phyloP scores from a whole-genome alignment of 2,329 filamentous ascomycete genomes.

The Sporothrix sp. region DNA sequence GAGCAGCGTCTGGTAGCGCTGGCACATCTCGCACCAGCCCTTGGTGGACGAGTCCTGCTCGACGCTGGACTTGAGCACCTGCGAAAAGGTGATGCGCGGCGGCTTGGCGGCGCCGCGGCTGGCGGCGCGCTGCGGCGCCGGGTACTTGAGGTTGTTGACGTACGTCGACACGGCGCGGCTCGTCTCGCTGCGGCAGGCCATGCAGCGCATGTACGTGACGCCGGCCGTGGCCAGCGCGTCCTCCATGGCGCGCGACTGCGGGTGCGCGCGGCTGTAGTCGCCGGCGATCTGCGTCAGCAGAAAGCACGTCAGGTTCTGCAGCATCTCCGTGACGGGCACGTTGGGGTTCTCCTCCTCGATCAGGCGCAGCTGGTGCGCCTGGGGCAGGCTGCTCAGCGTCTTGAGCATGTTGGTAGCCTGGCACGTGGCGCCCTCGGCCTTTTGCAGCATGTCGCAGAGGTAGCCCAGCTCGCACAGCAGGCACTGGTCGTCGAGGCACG shows the following conservation, averaged over 20 bases:
- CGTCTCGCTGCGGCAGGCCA: conserved; percentile 79
- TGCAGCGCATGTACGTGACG: conserved; percentile 67
- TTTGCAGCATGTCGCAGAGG: conserved; percentile 95
- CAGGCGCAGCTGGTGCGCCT: conserved; percentile 66
- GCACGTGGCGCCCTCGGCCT: conserved; percentile 86
- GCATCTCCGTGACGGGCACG: conserved; percentile 65
- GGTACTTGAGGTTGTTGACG: conserved; percentile 81
- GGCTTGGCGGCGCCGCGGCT: conserved; percentile 40
- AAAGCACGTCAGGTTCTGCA: conserved; percentile 80
- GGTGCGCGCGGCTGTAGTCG: conserved; percentile 62
- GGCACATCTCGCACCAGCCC: conserved; percentile 88
- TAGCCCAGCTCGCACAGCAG: conserved; percentile 91
- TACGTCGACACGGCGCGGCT: conserved; percentile 68
- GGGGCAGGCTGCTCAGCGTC: conserved; percentile 73
- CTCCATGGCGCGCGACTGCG: conserved; percentile 57
- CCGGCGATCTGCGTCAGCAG: conserved; percentile 69
- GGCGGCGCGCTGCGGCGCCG: conserved; percentile 31
- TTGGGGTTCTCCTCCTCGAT: conserved; percentile 74
- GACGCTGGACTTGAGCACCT: conserved; percentile 84
- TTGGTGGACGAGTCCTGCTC: conserved; percentile 81
- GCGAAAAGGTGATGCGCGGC: conserved; percentile 64
- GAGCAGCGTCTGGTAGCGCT: conserved; percentile 78
- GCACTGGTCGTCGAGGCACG: conserved; percentile 74
- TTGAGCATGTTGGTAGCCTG: conserved; percentile 94
- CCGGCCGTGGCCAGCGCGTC: conserved; percentile 62